Conservation (phyloP, 1,284 basidiomycete genomes). For the Trichosporon coremiiforme region DNA sequence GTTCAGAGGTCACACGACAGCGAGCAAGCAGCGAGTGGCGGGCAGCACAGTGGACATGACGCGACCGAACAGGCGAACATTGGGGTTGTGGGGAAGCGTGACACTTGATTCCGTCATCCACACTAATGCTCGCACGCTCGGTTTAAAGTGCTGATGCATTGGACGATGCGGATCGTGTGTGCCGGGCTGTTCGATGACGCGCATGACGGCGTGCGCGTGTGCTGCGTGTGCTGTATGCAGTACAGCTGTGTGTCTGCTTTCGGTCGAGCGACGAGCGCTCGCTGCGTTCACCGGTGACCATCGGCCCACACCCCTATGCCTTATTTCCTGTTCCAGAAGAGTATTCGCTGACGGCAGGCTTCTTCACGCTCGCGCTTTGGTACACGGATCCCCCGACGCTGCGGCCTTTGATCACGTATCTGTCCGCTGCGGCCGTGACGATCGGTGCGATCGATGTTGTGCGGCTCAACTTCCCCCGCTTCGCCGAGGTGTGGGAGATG, state of each 20-base stretch:
- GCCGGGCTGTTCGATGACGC: not conserved
- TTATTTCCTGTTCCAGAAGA: constrained; percentile 9
- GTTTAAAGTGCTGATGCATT: too few species aligned
- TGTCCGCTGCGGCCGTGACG: constrained; percentile 69
- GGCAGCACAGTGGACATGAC: not conserved
- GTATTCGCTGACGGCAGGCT: constrained; percentile 62
- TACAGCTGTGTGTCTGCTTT: not conserved
- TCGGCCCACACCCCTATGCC: too few species aligned
- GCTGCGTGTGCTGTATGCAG: not conserved
- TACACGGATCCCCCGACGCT: constrained; percentile 55
- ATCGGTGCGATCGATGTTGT: constrained; percentile 77
- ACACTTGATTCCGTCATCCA: not conserved
- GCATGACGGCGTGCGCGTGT: not conserved
- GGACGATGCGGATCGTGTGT: constrained; percentile 1
- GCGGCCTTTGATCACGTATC: constrained; percentile 64
- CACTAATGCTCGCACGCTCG: not conserved
- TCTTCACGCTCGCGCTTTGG: constrained; percentile 75
- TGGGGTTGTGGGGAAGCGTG: not conserved
- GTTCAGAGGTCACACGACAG: constrained; percentile 43
- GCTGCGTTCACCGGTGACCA: too few species aligned
- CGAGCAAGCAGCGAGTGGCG: not conserved
- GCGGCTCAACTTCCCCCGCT: constrained; percentile 68
- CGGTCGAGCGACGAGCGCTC: not conserved
- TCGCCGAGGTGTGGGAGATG: constrained; percentile 76
- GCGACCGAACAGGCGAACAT: not conserved